phyloP scores from a whole-genome alignment of 768 basidiomycete species.

The Pleurotus sapidus region DNA sequence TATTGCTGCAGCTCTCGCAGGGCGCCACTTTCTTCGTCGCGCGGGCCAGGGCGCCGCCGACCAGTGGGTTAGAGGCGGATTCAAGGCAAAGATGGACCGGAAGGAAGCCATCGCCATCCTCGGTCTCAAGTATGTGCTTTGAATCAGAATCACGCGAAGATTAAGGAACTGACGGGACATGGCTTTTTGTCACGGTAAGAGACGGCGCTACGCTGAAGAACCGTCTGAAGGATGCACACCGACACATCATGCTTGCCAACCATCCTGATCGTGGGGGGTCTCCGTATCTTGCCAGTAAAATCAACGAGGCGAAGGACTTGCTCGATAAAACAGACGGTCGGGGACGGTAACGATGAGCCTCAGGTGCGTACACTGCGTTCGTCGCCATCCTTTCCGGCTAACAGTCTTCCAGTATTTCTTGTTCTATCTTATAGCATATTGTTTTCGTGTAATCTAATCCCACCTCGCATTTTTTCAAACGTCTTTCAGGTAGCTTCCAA shows the following conservation, averaged over 20 bases:
- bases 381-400: background rate
- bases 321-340: constrained; percentile 76
- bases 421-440: constrained; percentile 3
- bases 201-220: constrained; percentile 76
- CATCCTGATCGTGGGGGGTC: constrained; percentile 98
- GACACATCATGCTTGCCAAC: constrained; percentile 96
- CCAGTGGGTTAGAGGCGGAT: constrained; percentile 91
- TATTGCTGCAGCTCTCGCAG: constrained; percentile 71
- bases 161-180: no score
- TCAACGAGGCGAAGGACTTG: constrained; percentile 96
- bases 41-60: constrained; percentile 64
- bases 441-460: constrained; percentile 6
- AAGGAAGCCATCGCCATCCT: constrained; percentile 90
- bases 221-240: constrained; percentile 91
- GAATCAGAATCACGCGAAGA: background rate
- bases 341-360: constrained; percentile 23
- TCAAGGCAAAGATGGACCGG: constrained; percentile 94
- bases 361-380: background rate
- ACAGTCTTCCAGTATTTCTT: background rate
- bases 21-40: constrained; percentile 65
- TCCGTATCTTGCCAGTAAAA: constrained; percentile 98
- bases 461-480: background rate
- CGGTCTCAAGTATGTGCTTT: constrained; percentile 76
- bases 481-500: background rate
- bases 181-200: constrained; percentile 36